Conservation (phyloP, 768 basidiomycete genomes). For the Boletus sp. region DNA sequence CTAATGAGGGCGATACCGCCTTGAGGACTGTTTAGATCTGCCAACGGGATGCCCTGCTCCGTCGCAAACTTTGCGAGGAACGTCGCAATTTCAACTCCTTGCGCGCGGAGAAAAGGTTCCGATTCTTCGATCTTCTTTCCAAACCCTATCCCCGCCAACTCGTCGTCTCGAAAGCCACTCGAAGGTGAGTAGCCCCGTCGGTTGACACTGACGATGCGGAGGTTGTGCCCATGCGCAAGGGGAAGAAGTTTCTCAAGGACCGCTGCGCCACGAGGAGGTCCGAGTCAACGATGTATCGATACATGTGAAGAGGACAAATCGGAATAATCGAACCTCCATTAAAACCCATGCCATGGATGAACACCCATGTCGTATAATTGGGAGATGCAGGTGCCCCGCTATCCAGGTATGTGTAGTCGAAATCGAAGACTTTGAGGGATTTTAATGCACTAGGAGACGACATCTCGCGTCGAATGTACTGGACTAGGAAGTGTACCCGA, state of each 20-base stretch:
- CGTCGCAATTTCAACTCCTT: slow-evolving; percentile 19
- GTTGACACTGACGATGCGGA: slow-evolving; percentile 25
- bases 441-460: background rate
- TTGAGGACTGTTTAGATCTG: background rate
- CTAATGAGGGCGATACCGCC: slow-evolving; percentile 19
- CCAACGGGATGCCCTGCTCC: slow-evolving; percentile 14
- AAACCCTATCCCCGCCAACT: slow-evolving; percentile 8
- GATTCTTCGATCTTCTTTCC: slow-evolving; percentile 17
- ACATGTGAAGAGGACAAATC: background rate
- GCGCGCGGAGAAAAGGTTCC: slow-evolving; percentile 14
- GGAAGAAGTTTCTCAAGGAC: slow-evolving; percentile 22
- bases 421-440: slow-evolving; percentile 13
- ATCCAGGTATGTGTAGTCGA: slow-evolving; percentile 23
- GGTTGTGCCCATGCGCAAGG: slow-evolving; percentile 18
- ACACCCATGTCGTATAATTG: slow-evolving; percentile 23
- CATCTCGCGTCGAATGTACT: slow-evolving; percentile 1
- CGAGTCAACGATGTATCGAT: background rate
- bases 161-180: slow-evolving; percentile 18
- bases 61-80: slow-evolving; percentile 18
- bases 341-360: slow-evolving; percentile 21
- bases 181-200: slow-evolving; percentile 29
- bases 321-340: slow-evolving; percentile 15
- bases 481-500: background rate
- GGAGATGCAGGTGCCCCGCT: slow-evolving; percentile 18
- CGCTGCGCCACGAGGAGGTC: background rate